These are phyloP conservation scores for Phascolomyces articulosus DNA, from an alignment of 371 early-diverging fungal species.

Conservation along the genomic window DNA sequence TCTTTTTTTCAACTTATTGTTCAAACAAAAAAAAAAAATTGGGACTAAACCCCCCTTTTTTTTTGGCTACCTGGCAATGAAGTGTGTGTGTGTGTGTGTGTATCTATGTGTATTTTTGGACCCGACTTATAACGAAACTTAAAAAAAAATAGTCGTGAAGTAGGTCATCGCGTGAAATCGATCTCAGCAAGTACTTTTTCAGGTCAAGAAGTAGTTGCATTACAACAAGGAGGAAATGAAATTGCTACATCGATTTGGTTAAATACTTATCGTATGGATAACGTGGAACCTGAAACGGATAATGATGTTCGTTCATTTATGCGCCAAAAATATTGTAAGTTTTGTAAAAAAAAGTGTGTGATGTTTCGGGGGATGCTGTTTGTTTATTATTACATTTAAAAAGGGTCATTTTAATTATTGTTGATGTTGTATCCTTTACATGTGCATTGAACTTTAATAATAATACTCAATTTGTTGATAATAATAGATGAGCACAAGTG, in stretches of 20 bases:
- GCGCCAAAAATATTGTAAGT: slow-evolving; percentile 43
- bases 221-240: slow-evolving; percentile 67
- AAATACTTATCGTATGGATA: slow-evolving; percentile 22
- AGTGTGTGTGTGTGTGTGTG: not conserved
- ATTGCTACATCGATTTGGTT: slow-evolving; percentile 44
- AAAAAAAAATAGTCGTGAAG: slow-evolving; percentile 55
- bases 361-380: too few species aligned
- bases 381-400: too few species aligned
- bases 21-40: too few species aligned
- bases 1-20: slow-evolving; percentile 1
- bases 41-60: too few species aligned
- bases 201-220: slow-evolving; percentile 55
- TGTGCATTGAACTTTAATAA: too few species aligned
- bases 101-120: not conserved
- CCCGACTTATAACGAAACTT: not conserved
- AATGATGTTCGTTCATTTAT: slow-evolving; percentile 44
- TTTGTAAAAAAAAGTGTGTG: too few species aligned
- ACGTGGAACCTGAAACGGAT: slow-evolving; percentile 43
- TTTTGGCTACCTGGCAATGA: too few species aligned
- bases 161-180: slow-evolving; percentile 73
- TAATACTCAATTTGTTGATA: too few species aligned
- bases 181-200: slow-evolving; percentile 69
- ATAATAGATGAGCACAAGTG: slow-evolving; percentile 50
- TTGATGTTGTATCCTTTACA: too few species aligned
- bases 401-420: too few species aligned